Evolutionary conservation across 768 basidiomycete genomes (phyloP).

Genomic region (Kwoniella dendrophila): DNA sequence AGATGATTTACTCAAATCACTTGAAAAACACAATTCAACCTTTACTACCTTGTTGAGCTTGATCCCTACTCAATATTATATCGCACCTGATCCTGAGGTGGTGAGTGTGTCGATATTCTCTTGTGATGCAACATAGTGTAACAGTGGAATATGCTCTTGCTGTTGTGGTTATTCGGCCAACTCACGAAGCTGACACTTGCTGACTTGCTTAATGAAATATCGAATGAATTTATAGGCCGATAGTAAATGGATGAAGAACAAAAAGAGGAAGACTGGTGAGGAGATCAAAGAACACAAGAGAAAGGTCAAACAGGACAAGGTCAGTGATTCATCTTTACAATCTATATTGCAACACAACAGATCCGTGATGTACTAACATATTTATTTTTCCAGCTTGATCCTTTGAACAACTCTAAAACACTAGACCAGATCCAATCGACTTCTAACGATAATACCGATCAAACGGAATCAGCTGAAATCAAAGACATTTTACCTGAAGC

Average conservation of each 20-base stretch:
- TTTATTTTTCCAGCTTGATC: conserved; percentile 75
- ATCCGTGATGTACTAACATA: not conserved
- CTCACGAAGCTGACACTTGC: conserved; percentile 8
- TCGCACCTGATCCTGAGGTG: conserved; percentile 71
- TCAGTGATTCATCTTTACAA: conserved; percentile 43
- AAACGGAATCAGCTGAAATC: not conserved
- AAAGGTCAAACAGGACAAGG: conserved; percentile 86
- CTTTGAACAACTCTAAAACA: conserved; percentile 69
- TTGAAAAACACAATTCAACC: conserved; percentile 80
- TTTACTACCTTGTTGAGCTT: conserved; percentile 81
- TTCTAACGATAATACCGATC: conserved; percentile 32
- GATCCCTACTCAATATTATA: conserved; percentile 88
- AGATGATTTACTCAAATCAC: conserved; percentile 50
- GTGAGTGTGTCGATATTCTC: conserved; percentile 54
- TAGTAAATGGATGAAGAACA: conserved; percentile 67
- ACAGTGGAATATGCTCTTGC: too few species aligned
- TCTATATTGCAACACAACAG: not conserved
- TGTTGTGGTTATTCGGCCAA: too few species aligned
- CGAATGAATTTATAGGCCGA: too few species aligned
- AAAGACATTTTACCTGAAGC: not conserved
- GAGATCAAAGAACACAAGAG: conserved; percentile 84
- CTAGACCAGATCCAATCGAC: conserved; percentile 9
- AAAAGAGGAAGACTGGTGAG: conserved; percentile 78
- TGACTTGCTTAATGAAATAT: not conserved
- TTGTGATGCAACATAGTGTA: not conserved